Evolutionary conservation across 768 basidiomycete genomes (phyloP).

Genomic region (Rhodosporidiobolus sp.): DNA sequence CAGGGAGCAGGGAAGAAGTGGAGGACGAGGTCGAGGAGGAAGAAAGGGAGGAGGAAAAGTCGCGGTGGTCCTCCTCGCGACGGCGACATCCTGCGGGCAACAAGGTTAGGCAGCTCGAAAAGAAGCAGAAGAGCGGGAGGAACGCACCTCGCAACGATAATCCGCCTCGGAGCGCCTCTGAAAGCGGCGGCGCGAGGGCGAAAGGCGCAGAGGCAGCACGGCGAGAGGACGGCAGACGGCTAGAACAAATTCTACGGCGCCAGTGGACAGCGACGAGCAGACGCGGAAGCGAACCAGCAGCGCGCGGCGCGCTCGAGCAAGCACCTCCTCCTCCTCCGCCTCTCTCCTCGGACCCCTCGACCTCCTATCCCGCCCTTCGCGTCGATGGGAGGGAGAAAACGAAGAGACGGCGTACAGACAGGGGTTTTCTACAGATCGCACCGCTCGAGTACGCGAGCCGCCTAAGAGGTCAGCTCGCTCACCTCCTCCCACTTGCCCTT

Average conservation of each 20-base stretch:
- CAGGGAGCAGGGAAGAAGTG: too few relatives aligned
- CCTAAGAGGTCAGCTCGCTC: conserved; percentile 57
- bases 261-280: too few relatives aligned
- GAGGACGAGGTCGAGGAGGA: background rate
- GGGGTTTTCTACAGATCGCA: background rate
- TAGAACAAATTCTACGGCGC: too few relatives aligned
- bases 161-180: too few relatives aligned
- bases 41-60: background rate
- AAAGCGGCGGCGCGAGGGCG: too few relatives aligned
- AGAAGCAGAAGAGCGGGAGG: too few relatives aligned
- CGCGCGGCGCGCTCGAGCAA: background rate
- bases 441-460: background rate
- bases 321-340: background rate
- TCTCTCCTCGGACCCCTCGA: background rate
- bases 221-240: too few relatives aligned
- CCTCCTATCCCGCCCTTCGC: background rate
- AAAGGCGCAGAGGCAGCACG: background rate
- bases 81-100: too few relatives aligned
- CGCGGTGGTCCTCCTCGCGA: too few relatives aligned
- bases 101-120: too few relatives aligned
- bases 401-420: background rate
- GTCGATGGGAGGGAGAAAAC: too few relatives aligned
- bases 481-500: conserved; percentile 96
- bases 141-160: too few relatives aligned
- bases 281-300: background rate